Evolutionary conservation across 1,284 basidiomycete genomes (phyloP).

Genomic region (Microbotryum silenes-acaulis): DNA sequence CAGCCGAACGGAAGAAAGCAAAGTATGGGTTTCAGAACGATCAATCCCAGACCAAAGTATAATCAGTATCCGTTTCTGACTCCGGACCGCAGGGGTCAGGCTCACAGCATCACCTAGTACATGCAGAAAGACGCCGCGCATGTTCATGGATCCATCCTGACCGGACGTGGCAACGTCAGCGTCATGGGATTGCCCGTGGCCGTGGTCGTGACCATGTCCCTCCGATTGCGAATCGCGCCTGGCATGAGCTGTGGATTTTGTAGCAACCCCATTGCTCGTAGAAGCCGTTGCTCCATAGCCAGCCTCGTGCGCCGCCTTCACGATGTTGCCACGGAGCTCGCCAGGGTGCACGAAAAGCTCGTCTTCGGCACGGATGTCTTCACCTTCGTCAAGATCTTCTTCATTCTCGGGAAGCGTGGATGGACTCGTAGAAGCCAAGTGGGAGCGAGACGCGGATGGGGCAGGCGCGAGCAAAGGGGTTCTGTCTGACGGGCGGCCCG

Average conservation of each 20-base stretch:
- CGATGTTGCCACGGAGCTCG: conserved; percentile 31
- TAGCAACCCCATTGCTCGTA: conserved; percentile 14
- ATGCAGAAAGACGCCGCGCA: conserved; percentile 88
- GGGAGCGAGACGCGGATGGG: not conserved
- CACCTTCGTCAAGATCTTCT: conserved; percentile 5
- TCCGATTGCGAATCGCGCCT: conserved; percentile 9
- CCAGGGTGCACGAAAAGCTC: conserved; percentile 34
- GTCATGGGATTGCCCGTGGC: conserved; percentile 15
- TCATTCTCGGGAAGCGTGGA: not conserved
- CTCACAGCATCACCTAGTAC: conserved; percentile 81
- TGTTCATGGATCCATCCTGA: conserved; percentile 80
- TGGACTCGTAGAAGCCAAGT: not conserved
- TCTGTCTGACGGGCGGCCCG: conserved; percentile 18
- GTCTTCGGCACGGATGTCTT: conserved; percentile 24
- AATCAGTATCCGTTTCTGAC: not conserved
- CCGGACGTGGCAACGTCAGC: conserved; percentile 10
- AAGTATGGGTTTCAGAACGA: not conserved
- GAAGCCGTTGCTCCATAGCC: conserved; percentile 29
- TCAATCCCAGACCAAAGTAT: not conserved
- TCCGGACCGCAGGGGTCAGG: conserved; percentile 1
- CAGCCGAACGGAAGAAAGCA: not conserved
- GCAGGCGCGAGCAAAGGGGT: conserved; percentile 23
- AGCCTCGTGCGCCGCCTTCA: conserved; percentile 32
- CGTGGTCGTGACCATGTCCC: conserved; percentile 24
- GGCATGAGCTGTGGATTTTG: conserved; percentile 12